Percentiles rank a stretch among this genome's conserved stretches.
phyloP scores from a whole-genome alignment of 2,329 filamentous ascomycete genomes.

The Neonectria sp. region DNA sequence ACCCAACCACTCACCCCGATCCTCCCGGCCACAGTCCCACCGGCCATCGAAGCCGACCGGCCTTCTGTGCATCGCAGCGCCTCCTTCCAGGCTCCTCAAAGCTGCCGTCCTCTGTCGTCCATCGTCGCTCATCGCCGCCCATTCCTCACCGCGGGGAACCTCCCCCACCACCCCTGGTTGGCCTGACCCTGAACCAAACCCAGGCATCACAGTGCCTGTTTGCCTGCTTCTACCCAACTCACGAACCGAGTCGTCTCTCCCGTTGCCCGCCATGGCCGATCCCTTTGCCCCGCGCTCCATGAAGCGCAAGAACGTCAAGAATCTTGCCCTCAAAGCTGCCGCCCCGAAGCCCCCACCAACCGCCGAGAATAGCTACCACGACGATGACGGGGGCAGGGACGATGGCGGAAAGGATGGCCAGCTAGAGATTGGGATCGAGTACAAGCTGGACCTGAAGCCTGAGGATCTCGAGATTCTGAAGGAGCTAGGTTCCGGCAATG shows the following conservation, averaged over 20 bases:
- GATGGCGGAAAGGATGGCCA: conserved; percentile 70
- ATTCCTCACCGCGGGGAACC: conserved; percentile 36
- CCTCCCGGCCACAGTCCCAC: conserved; percentile 15
- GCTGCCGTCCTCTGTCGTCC: conserved; percentile 19
- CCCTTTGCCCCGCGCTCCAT: conserved; percentile 81
- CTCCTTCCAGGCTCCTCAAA: conserved; percentile 18
- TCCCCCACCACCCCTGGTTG: conserved; percentile 36
- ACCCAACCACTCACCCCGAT: conserved; percentile 34
- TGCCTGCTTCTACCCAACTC: conserved; percentile 8
- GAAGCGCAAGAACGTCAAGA: conserved; percentile 99
- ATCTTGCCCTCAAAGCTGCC: conserved; percentile 87
- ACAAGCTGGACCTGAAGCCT: conserved; percentile 91
- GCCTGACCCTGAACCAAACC: conserved; percentile 35
- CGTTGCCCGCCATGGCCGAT: conserved; percentile 68
- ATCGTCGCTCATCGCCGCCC: conserved; percentile 20
- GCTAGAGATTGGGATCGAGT: conserved; percentile 97
- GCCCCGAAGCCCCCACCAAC: conserved; percentile 81
- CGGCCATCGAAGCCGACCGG: conserved; percentile 20
- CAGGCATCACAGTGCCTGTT: conserved; percentile 28
- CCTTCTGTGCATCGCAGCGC: conserved; percentile 24
- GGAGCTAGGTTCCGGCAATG: conserved; percentile 95
- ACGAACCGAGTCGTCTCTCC: conserved; percentile 24
- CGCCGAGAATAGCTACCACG: conserved; percentile 78
- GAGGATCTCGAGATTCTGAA: conserved; percentile 95
- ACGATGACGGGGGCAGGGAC: conserved; percentile 73